phyloP scores from a whole-genome alignment of 1,139 yeast genomes.

The Pichia sp. region DNA sequence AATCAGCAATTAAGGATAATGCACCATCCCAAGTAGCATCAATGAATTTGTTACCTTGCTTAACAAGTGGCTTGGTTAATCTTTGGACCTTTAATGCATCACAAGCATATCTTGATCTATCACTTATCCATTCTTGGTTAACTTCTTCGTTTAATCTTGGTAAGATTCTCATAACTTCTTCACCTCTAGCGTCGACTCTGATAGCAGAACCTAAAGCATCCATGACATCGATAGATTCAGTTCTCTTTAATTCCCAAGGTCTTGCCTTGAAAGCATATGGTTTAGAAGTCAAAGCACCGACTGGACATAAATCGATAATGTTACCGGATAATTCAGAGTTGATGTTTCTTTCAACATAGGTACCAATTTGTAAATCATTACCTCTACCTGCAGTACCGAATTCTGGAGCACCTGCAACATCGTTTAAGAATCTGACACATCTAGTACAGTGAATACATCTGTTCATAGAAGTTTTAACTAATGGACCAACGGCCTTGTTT shows the following conservation, averaged over 20 bases:
- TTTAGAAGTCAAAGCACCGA: constrained; percentile 87
- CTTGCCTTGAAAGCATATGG: constrained; percentile 91
- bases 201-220: constrained; percentile 84
- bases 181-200: constrained; percentile 84
- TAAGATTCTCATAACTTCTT: constrained; percentile 84
- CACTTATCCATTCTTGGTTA: constrained; percentile 92
- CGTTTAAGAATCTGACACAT: constrained; percentile 88
- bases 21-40: constrained; percentile 91
- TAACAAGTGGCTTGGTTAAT: constrained; percentile 76
- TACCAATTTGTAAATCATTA: constrained; percentile 89
- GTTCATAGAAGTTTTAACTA: constrained; percentile 89
- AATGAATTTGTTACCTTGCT: constrained; percentile 68
- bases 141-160: constrained; percentile 87
- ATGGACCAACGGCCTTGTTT: constrained; percentile 88
- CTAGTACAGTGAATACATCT: constrained; percentile 93
- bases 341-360: constrained; percentile 81
- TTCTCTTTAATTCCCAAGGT: constrained; percentile 93
- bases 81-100: constrained; percentile 89
- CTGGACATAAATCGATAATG: constrained; percentile 88
- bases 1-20: constrained; percentile 65
- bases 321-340: constrained; percentile 88
- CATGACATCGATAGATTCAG: constrained; percentile 83
- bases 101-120: constrained; percentile 81
- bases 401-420: constrained; percentile 92
- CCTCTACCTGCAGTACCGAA: constrained; percentile 90